Evolutionary conservation across 2,329 filamentous ascomycete species (phyloP), one percentile per base, ranked within the genome.

Genomic region (Beauveria asiatica): DNA sequence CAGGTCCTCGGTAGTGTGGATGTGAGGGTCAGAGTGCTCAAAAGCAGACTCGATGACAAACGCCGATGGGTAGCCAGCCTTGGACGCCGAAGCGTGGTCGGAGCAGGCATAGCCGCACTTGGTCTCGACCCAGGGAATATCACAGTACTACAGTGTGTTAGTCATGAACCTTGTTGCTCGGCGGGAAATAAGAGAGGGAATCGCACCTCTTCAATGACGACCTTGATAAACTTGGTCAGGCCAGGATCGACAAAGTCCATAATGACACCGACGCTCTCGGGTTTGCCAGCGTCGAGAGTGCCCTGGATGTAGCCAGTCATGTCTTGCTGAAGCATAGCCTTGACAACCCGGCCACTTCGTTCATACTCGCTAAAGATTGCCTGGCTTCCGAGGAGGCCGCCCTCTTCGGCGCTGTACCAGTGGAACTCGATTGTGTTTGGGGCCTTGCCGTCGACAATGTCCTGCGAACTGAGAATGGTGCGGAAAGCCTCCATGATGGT

Each of bases 241-340:
- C 82, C 86, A 2, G 85, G 78, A 71, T 97, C 89, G 49, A 97
- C 93, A 67, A 82, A 97, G 74, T 97, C 93, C 5, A 89, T 92
- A 68, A 97, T 96, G 56, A 97, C 90, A 48, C 93, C 93, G 3
- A 97, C 89, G 50, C 86, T 88, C 79, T 97, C 93, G 5, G 85
- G 82, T 73, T 90, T 81, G 62, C 92, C 92, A 3, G 90, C 87
- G 65, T 94, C 89, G 21, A 94, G 76, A 0, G 92, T 96, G 68
- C 86, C 87, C 71, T 92, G 85, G 5, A 92, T 83, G 71, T 88
- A 97, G 19, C 93, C 93, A 1, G 91, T 96, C 93, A 97, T 97
- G 74, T 97, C 93, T 75, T 97, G 93, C 77, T 97, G 93, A 59
- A 97, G 83, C 94, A 97, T 97, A 39, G 93, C 93, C 76, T 93